Base-by-base conservation (phyloP, 2,329 filamentous ascomycete species). In the Clonostachys rosea region DNA sequence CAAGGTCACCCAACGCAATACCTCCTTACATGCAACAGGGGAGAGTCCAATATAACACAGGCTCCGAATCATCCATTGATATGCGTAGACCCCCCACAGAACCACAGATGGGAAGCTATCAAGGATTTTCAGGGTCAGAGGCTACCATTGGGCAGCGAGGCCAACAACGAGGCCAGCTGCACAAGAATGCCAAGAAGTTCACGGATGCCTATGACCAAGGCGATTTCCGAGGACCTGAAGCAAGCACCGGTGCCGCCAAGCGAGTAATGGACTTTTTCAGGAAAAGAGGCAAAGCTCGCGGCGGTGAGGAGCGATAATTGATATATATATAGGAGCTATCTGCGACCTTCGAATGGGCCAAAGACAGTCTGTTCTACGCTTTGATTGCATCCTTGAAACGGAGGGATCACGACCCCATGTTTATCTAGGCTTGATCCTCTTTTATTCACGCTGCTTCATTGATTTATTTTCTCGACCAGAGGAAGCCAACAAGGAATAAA, bases 221-320 rank as follows among this genome's bases (percentile, higher is more conserved):
- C 44, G 78, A 77, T 51, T 76, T 71, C 34, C 75, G 76, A 46
- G 81, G 84, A 45, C 84, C 91, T 59, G 84, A 84, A 34, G 92
- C 92, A 41, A 95, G 88, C 65, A 92, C 85, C 53, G 89, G 89
- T 48, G 88, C 91, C 4, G 91, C 91, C 13, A 86, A 91, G 64
- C 84, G 90, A 62, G 94, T 99, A 37, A 97, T 99, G 91, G 92
- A 99, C 70, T 96, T 97, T 68, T 99, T 99, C 75, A 80, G 94
- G 57, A 80, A 91, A 64, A 81, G 91, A 63, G 89, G 88, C 47
- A 90, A 86, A 70, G 89, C 85, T 56, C 76, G 87, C 60, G 80
- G 76, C 47, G 77, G 76, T 36, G 78, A 83, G 50, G 68, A 75
- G 57, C 74, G 76, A 70, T 80, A 53, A 46, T 18, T 20, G 20